Percentiles rank a stretch among this genome's conserved stretches.
These are phyloP conservation scores for Paraconiothyrium brasiliense DNA, from an alignment of 2,329 filamentous ascomycete genomes.

Conservation along the genomic window DNA sequence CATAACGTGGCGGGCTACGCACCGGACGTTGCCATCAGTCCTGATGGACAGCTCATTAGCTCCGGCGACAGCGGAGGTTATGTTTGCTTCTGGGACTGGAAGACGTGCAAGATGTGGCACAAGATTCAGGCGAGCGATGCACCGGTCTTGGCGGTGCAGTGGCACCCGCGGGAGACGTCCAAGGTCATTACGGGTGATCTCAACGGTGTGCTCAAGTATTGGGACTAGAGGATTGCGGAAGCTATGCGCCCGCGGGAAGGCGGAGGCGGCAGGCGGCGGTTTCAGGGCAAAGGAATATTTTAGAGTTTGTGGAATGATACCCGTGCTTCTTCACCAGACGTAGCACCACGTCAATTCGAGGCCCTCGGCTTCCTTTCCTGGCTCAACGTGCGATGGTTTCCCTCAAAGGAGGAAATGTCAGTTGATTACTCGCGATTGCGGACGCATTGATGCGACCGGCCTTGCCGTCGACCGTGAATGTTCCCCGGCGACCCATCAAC, in stretches of 20 bases:
- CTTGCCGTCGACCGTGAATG: not conserved
- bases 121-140: conserved; percentile 88
- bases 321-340: conserved; percentile 26
- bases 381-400: not conserved
- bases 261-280: conserved; percentile 6
- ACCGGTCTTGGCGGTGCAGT: conserved; percentile 85
- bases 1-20: conserved; percentile 96
- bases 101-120: conserved; percentile 99
- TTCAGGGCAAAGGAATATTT: conserved; percentile 17
- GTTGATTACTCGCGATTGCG: too few relatives aligned
- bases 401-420: not conserved
- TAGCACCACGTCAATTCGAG: not conserved
- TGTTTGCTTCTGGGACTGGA: conserved; percentile 99
- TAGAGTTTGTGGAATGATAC: conserved; percentile 30
- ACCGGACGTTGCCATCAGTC: conserved; percentile 86
- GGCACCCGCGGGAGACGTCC: conserved; percentile 97
- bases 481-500: conserved; percentile 8
- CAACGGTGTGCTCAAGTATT: conserved; percentile 89
- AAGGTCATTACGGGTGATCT: conserved; percentile 92
- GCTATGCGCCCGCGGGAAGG: not conserved
- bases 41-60: conserved; percentile 90
- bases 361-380: not conserved
- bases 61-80: conserved; percentile 88
- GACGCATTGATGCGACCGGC: not conserved
- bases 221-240: conserved; percentile 70